These are phyloP conservation scores for Leptographium galeiforme DNA, from an alignment of 2,329 filamentous ascomycete species.

Conservation along the genomic window DNA sequence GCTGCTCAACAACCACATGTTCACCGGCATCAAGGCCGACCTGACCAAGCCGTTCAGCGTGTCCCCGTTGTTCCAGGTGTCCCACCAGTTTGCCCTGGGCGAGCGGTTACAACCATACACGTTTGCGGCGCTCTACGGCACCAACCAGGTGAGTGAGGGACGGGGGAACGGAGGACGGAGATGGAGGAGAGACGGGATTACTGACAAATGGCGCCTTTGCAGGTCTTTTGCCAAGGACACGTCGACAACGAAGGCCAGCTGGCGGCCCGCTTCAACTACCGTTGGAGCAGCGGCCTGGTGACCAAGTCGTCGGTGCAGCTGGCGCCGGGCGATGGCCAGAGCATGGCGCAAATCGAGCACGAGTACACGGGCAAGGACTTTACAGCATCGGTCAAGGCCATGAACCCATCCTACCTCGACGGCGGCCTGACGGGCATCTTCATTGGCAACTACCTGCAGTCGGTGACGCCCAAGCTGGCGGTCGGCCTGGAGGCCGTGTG, in stretches of 20 bases:
- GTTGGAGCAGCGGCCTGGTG: constrained; percentile 63
- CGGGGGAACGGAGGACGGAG: not conserved
- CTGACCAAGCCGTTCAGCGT: constrained; percentile 94
- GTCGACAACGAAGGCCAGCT: constrained; percentile 86
- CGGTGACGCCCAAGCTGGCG: constrained; percentile 73
- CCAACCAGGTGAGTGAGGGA: constrained; percentile 54
- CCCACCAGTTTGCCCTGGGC: constrained; percentile 91
- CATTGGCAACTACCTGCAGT: constrained; percentile 91
- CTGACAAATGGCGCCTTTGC: constrained; percentile 1
- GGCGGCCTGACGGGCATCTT: constrained; percentile 89
- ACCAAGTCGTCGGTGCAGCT: constrained; percentile 84
- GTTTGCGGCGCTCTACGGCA: constrained; percentile 88
- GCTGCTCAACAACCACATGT: constrained; percentile 91
- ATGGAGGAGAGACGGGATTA: not conserved
- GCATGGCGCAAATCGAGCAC: constrained; percentile 87
- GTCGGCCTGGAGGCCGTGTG: constrained; percentile 87
- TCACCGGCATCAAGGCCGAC: constrained; percentile 89
- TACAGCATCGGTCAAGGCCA: constrained; percentile 78
- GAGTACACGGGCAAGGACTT: constrained; percentile 93
- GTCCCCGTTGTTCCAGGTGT: constrained; percentile 88
- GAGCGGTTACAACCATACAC: constrained; percentile 89
- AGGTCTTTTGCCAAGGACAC: constrained; percentile 94
- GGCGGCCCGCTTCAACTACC: constrained; percentile 82
- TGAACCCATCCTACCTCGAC: constrained; percentile 91
- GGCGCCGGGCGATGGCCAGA: constrained; percentile 60